A percentile compares a stretch with the other conserved stretches of the same genome.
Evolutionary conservation across 164 flowering plant genomes (phyloP).

Genomic region (Vitis amurensis): DNA sequence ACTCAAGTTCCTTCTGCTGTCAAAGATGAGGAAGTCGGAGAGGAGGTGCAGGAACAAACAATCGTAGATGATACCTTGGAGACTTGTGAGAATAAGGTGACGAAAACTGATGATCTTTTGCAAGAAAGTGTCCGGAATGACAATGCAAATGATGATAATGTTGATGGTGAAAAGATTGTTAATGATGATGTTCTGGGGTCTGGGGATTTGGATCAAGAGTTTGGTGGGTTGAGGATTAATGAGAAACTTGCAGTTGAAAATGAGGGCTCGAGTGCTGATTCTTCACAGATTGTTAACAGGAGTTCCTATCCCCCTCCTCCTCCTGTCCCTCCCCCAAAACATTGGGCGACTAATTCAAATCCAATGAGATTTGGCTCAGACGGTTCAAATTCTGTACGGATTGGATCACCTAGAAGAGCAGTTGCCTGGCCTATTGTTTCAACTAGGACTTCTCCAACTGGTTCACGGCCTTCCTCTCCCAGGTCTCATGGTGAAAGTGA

Average conservation of each 20-base stretch:
- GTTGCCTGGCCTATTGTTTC: slow-evolving; percentile 69
- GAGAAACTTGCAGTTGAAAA: slow-evolving; percentile 39
- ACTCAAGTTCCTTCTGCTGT: slow-evolving; percentile 24
- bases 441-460: slow-evolving; percentile 66
- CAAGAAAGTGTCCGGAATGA: slow-evolving; percentile 31
- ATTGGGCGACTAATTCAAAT: slow-evolving; percentile 39
- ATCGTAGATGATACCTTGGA: slow-evolving; percentile 42
- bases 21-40: slow-evolving; percentile 59
- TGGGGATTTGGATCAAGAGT: slow-evolving; percentile 33
- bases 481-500: slow-evolving; percentile 81
- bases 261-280: slow-evolving; percentile 39
- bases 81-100: slow-evolving; percentile 32
- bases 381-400: slow-evolving; percentile 42
- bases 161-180: slow-evolving; percentile 33
- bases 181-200: slow-evolving; percentile 32
- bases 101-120: slow-evolving; percentile 40
- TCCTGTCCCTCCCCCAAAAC: slow-evolving; percentile 89
- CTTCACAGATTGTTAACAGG: slow-evolving; percentile 29
- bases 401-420: slow-evolving; percentile 72
- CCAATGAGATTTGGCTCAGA: slow-evolving; percentile 48
- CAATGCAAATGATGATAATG: slow-evolving; percentile 25
- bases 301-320: slow-evolving; percentile 85
- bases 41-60: slow-evolving; percentile 45
- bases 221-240: slow-evolving; percentile 37
- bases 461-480: slow-evolving; percentile 90